Base-by-base conservation (phyloP, 768 basidiomycete species). In the Leccinum longicurvipes region DNA sequence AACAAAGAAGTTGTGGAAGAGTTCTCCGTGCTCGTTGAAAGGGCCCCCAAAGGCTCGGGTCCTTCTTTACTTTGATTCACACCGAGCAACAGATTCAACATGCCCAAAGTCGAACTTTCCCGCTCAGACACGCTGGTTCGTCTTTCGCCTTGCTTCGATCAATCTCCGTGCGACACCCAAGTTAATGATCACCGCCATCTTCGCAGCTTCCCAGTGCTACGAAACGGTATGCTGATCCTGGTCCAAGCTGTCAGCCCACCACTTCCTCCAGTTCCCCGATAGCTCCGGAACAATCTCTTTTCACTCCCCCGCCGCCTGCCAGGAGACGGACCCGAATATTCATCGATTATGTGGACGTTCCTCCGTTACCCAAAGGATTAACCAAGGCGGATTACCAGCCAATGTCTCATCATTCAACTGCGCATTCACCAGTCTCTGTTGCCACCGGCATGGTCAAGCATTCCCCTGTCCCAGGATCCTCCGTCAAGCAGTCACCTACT, bases 271-370 rank as follows among this genome's bases (percentile, higher is more conserved):
- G 55, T 41, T 48, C 70, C 5, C 47, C 60, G 4, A 47, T 60
- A 19, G 50, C 44, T 23, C 42, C 5, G 3, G 52, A 63, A 21
- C 56, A 48, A 8, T 69, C 65, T 10, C 67, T 72, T 41, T 71
- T 71, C 47, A 71, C 70, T 0, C 71, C 71, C 24, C 67, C 69
- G 12, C 61, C 63, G 4, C 54, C 39, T 6, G 29, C 53, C 7
- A 61, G 45, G 47, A 57, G 31, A 49, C 69, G 57, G 1, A 19
- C 51, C 3, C 58, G 60, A 14, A 1, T 44, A 6, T 4, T 57
- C 31, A 28, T 72, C 3, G 57, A 63, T 45, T 46, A 64, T 50
- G 6, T 72, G 7, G 54, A 56, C 5, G 65, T 56, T 12, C 70
- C 70, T 27, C 14, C 60, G 1, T 49, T 71, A 27, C 62, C 65